Evolutionary conservation across 306 rosid species (phyloP), one percentile per base, ranked within the genome.

Genomic region (Erythrophleum fordii): DNA sequence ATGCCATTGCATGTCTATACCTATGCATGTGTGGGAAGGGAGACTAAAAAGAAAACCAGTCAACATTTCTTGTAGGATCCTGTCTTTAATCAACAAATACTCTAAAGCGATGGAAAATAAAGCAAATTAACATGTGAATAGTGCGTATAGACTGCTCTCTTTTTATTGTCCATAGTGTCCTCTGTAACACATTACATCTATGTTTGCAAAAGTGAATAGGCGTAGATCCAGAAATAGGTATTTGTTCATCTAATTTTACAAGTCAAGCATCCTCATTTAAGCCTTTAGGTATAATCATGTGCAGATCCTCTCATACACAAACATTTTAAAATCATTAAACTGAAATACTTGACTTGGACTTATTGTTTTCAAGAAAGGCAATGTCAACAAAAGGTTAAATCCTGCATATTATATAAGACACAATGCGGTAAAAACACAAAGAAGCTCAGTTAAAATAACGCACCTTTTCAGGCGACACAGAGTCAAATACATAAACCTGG

Each of bases 401-500:
- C 45, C 44, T 22, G 56, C 46, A 65, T 45, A 69, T 34, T 45
- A 70, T 55, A 56, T 65, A 29, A 72, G 16, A 60, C 39, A 78
- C 0, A 23, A 73, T 53, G 6, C 77, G 48, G 70, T 22, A 48
- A 51, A 42, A 31, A 26, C 22, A 61, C 20, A 39, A 59, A 61
- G 18, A 60, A 74, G 77, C 62, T 75, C 52, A 41, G 62, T 69
- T 62, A 52, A 82, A 80, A 29, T 11, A 81, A 67, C 35, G 37
- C 55, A 92, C 97, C 97, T 92, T 92, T 82, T 90, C 94, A 0
- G 97, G 89, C 8, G 94, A 86, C 39, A 90, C 97, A 4, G 88
- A 78, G 31, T 88, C 91, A 11, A 92, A 92, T 26, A 92, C 94
- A 79, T 89, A 88, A 83, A 90, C 94, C 82, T 92, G 94, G 28